Conservation (phyloP, 2,329 filamentous ascomycete species). For the Apiospora pterosperma region DNA sequence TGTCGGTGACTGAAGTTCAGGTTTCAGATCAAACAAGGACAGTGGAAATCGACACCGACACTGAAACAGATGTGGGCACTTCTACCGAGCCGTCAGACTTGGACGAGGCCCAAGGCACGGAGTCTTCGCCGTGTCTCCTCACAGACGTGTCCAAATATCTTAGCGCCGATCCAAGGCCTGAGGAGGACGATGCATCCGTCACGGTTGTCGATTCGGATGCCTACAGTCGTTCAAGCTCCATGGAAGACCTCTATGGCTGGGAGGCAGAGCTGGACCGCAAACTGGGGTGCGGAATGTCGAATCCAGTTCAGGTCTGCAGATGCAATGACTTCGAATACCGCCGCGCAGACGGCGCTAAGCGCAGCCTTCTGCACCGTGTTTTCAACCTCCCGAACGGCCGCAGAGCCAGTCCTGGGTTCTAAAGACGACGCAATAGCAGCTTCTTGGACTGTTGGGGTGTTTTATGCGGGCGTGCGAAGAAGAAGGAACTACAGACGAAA, state of each 20-base stretch:
- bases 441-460: not conserved
- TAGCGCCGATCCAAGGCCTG: constrained; percentile 25
- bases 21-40: not conserved
- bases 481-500: not conserved
- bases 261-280: constrained; percentile 43
- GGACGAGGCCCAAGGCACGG: constrained; percentile 21
- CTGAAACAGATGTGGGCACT: constrained; percentile 20
- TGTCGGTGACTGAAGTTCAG: constrained; percentile 8
- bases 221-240: constrained; percentile 23
- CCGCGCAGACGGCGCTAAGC: constrained; percentile 24
- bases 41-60: constrained; percentile 17
- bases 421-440: not conserved
- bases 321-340: constrained; percentile 23
- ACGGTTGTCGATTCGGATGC: constrained; percentile 25
- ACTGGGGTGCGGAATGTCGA: constrained; percentile 18
- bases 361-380: constrained; percentile 37
- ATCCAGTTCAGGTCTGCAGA: constrained; percentile 13
- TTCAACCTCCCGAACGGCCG: constrained; percentile 26
- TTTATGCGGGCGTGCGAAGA: not conserved
- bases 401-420: constrained; percentile 7
- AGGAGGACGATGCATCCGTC: constrained; percentile 22
- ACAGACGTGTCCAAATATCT: constrained; percentile 38
- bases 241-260: constrained; percentile 50
- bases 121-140: constrained; percentile 28
- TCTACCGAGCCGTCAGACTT: constrained; percentile 12